These are phyloP conservation scores for Calonectria pauciramosa DNA, from an alignment of 2,329 filamentous ascomycete species.

Conservation along the genomic window DNA sequence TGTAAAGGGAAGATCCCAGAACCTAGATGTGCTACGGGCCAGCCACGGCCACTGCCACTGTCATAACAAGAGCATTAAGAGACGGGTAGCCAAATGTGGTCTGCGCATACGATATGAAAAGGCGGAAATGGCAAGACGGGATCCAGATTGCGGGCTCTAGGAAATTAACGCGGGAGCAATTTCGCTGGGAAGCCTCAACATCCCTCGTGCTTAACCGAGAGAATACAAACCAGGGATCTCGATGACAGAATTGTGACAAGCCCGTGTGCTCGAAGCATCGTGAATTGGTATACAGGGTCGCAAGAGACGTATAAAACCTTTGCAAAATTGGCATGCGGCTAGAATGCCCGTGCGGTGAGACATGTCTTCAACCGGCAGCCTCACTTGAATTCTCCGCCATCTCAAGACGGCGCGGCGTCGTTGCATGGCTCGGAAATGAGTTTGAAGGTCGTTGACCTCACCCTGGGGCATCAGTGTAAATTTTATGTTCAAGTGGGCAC, in stretches of 20 bases:
- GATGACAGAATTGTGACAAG: neutral
- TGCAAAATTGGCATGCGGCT: slow-evolving; percentile 32
- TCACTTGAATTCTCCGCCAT: slow-evolving; percentile 32
- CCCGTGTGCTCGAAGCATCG: slow-evolving; percentile 8
- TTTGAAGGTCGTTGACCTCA: slow-evolving; percentile 29
- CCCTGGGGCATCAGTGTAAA: slow-evolving; percentile 31
- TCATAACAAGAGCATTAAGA: neutral
- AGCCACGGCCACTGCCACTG: neutral
- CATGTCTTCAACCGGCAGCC: slow-evolving; percentile 39
- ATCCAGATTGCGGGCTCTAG: slow-evolving; percentile 11
- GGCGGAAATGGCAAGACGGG: slow-evolving; percentile 17
- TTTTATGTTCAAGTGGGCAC: slow-evolving; percentile 26
- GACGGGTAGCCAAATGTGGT: neutral
- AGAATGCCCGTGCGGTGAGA: slow-evolving; percentile 33
- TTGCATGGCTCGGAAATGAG: slow-evolving; percentile 43
- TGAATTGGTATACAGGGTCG: slow-evolving; percentile 24
- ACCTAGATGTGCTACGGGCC: slow-evolving; percentile 24
- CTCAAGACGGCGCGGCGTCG: slow-evolving; percentile 17
- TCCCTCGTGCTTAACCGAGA: neutral
- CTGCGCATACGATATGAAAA: slow-evolving; percentile 2
- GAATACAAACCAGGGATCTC: neutral
- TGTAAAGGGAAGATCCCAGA: slow-evolving; percentile 28
- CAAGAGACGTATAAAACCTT: slow-evolving; percentile 26
- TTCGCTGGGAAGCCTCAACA: neutral
- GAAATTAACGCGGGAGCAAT: slow-evolving; percentile 19